A percentile compares a stretch with the other conserved stretches of the same genome.
These are phyloP conservation scores for Davidsoniella neocaledoniae DNA, from an alignment of 2,329 filamentous ascomycete species.

Conservation along the genomic window DNA sequence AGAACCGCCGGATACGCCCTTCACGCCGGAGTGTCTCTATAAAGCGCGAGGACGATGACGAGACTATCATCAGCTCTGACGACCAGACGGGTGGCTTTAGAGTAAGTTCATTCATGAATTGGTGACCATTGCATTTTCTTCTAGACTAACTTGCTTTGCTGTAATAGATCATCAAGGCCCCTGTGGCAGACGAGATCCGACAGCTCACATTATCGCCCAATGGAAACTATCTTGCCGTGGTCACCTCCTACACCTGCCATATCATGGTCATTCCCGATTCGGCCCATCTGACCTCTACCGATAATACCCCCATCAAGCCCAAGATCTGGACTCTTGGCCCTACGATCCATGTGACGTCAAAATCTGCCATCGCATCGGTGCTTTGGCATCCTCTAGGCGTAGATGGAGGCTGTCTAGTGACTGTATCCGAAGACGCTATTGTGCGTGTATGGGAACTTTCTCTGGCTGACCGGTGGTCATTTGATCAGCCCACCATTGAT, in stretches of 20 bases:
- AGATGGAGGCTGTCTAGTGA: slow-evolving; percentile 66
- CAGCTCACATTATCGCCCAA: slow-evolving; percentile 76
- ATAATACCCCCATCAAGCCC: slow-evolving; percentile 53
- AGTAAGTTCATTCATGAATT: slow-evolving; percentile 12
- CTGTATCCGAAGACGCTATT: slow-evolving; percentile 72
- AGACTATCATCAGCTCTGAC: slow-evolving; percentile 8
- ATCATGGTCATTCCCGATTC: slow-evolving; percentile 72
- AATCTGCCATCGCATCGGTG: slow-evolving; percentile 61
- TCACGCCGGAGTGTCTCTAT: slow-evolving; percentile 16
- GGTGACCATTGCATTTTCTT: neutral
- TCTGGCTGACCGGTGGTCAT: slow-evolving; percentile 68
- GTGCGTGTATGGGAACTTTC: slow-evolving; percentile 86
- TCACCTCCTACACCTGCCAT: slow-evolving; percentile 77
- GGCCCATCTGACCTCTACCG: slow-evolving; percentile 54
- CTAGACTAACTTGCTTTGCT: slow-evolving; percentile 8
- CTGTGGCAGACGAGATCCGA: slow-evolving; percentile 65
- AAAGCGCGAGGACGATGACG: slow-evolving; percentile 28
- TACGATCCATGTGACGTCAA: slow-evolving; percentile 76
- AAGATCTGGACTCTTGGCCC: slow-evolving; percentile 87
- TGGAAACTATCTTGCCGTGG: slow-evolving; percentile 64
- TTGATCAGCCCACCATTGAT: slow-evolving; percentile 65
- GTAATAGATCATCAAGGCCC: slow-evolving; percentile 53
- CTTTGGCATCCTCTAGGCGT: slow-evolving; percentile 89
- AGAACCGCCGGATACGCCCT: slow-evolving; percentile 14
- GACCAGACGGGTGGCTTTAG: slow-evolving; percentile 20